Evolutionary conservation across 2,329 filamentous ascomycete genomes (phyloP).

Genomic region (Canariomyces notabilis): DNA sequence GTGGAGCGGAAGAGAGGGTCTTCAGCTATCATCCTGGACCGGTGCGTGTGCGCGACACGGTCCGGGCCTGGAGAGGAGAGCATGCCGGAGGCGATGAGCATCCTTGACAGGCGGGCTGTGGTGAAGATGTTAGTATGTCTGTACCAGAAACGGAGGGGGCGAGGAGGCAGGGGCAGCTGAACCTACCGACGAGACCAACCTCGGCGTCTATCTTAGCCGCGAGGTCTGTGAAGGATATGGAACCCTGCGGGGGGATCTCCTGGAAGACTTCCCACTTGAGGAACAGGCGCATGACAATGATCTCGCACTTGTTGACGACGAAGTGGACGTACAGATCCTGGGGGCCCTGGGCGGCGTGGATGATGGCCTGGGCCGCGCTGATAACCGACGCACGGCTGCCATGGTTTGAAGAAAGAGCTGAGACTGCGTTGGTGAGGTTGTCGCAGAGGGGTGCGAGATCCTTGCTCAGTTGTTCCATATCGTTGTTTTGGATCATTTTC

Average conservation of each 20-base stretch:
- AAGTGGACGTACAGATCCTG: conserved; percentile 1
- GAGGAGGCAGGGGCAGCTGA: not conserved
- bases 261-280: not conserved
- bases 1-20: not conserved
- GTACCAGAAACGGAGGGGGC: not conserved
- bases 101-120: not conserved
- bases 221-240: not conserved
- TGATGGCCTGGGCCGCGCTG: not conserved
- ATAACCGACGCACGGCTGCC: not conserved
- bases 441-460: not conserved
- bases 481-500: not conserved
- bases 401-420: not conserved
- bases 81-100: not conserved
- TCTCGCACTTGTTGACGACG: not conserved
- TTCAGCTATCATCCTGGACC: not conserved
- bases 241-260: not conserved
- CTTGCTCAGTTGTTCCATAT: not conserved
- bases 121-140: not conserved
- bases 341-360: not conserved
- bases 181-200: not conserved
- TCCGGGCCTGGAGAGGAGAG: not conserved
- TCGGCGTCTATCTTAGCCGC: not conserved
- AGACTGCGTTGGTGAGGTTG: not conserved
- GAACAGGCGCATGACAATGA: not conserved
- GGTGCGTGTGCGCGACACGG: not conserved